Conservation (phyloP, 805 yeast genomes). For the Metschnikowia proteae region DNA sequence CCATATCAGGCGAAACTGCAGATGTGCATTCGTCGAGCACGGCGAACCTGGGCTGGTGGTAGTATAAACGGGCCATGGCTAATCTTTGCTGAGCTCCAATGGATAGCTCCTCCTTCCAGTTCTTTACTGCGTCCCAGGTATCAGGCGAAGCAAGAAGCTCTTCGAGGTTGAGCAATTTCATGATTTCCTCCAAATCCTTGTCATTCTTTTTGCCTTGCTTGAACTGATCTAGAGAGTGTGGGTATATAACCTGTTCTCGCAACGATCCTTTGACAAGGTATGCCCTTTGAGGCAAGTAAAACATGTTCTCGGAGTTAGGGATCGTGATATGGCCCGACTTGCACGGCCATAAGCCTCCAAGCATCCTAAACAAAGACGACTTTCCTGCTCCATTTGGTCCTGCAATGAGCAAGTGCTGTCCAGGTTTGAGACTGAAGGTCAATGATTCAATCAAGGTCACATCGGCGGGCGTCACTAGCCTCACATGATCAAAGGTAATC, state of each 20-base stretch:
- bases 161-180: constrained; percentile 55
- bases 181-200: constrained; percentile 48
- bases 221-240: constrained; percentile 64
- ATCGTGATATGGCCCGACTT: constrained; percentile 53
- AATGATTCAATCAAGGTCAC: constrained; percentile 65
- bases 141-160: constrained; percentile 43
- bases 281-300: constrained; percentile 90
- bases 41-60: constrained; percentile 89
- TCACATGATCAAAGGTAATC: constrained; percentile 68
- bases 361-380: constrained; percentile 82
- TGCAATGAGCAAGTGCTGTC: constrained; percentile 81
- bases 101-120: constrained; percentile 87
- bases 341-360: constrained; percentile 94
- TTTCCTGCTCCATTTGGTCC: constrained; percentile 98
- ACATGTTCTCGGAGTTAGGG: constrained; percentile 65
- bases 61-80: constrained; percentile 89
- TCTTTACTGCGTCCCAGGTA: constrained; percentile 59
- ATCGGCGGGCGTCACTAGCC: constrained; percentile 82
- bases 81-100: constrained; percentile 90
- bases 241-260: constrained; percentile 86
- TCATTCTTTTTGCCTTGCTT: constrained; percentile 40
- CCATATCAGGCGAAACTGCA: constrained; percentile 88
- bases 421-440: constrained; percentile 69
- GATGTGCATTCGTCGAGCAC: constrained; percentile 95
- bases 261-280: constrained; percentile 77